These are phyloP conservation scores for Fimicolochytrium jonesii DNA, from an alignment of 192 early-diverging fungal species.

Conservation along the genomic window DNA sequence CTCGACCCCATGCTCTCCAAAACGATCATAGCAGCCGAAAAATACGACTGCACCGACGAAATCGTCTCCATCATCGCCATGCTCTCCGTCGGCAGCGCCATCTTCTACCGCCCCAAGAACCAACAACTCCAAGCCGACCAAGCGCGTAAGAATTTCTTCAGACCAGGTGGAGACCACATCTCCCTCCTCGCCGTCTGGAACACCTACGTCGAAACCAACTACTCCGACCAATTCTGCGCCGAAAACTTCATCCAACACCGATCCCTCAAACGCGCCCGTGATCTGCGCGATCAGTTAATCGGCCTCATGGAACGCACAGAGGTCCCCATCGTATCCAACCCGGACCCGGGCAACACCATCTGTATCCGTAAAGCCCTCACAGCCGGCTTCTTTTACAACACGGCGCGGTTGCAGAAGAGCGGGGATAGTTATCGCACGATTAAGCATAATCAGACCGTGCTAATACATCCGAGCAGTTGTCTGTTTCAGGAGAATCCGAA, in stretches of 20 bases:
- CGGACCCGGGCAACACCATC: slow-evolving; percentile 77
- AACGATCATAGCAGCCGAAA: slow-evolving; percentile 84
- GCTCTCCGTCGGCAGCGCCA: slow-evolving; percentile 69
- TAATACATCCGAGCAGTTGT: slow-evolving; percentile 87
- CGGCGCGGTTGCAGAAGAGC: slow-evolving; percentile 74
- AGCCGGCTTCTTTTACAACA: slow-evolving; percentile 95
- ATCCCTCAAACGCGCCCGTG: slow-evolving; percentile 83
- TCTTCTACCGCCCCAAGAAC: slow-evolving; percentile 70
- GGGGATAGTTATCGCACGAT: slow-evolving; percentile 88
- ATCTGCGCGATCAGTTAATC: slow-evolving; percentile 91
- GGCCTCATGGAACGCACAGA: slow-evolving; percentile 87
- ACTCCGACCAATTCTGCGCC: slow-evolving; percentile 91
- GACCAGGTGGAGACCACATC: slow-evolving; percentile 93
- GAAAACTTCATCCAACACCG: slow-evolving; percentile 96
- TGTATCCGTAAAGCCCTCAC: slow-evolving; percentile 91
- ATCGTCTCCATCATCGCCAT: slow-evolving; percentile 87
- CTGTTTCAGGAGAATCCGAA: slow-evolving; percentile 76
- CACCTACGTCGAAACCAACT: slow-evolving; percentile 70
- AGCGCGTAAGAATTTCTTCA: slow-evolving; percentile 82
- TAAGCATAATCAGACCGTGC: slow-evolving; percentile 86
- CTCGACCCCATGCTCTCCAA: slow-evolving; percentile 95
- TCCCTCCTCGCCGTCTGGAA: slow-evolving; percentile 90
- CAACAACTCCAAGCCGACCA: slow-evolving; percentile 92
- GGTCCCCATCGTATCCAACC: slow-evolving; percentile 73
- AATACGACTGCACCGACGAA: slow-evolving; percentile 92